phyloP scores from a whole-genome alignment of 2,329 filamentous ascomycete genomes.

The Aureobasidium sp. region DNA sequence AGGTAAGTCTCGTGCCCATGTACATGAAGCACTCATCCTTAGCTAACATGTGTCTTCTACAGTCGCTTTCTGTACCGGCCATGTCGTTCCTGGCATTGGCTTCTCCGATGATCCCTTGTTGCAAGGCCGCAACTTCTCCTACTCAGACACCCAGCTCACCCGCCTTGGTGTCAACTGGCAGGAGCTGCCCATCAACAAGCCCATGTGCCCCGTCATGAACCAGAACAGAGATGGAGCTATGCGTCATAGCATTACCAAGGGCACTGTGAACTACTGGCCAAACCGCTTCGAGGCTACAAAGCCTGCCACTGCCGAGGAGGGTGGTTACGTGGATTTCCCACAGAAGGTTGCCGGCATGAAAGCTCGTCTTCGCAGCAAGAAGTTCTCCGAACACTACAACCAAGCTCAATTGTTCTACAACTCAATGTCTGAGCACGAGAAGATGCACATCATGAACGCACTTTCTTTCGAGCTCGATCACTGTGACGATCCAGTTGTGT shows the following conservation, averaged over 20 bases:
- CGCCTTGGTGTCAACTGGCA: slow-evolving; percentile 69
- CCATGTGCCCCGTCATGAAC: slow-evolving; percentile 68
- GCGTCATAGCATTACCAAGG: slow-evolving; percentile 66
- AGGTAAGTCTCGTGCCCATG: slow-evolving; percentile 10
- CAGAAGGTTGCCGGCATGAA: slow-evolving; percentile 64
- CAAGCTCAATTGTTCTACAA: slow-evolving; percentile 83
- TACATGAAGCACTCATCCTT: too few species aligned
- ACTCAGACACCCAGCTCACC: slow-evolving; percentile 62
- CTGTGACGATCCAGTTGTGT: slow-evolving; percentile 72
- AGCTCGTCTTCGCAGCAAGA: slow-evolving; percentile 58
- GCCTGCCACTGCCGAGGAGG: slow-evolving; percentile 55
- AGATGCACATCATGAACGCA: slow-evolving; percentile 54
- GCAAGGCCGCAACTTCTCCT: slow-evolving; percentile 65
- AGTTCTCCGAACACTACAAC: slow-evolving; percentile 70
- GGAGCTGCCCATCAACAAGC: slow-evolving; percentile 69
- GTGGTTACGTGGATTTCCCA: slow-evolving; percentile 62
- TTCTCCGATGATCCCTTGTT: slow-evolving; percentile 68
- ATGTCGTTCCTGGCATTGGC: slow-evolving; percentile 71
- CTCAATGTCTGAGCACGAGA: slow-evolving; percentile 61
- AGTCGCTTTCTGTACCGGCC: slow-evolving; percentile 71
- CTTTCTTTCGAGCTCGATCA: slow-evolving; percentile 70
- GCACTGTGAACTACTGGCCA: slow-evolving; percentile 73
- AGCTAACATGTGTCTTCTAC: too few species aligned
- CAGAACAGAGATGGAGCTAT: slow-evolving; percentile 68
- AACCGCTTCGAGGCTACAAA: slow-evolving; percentile 60